These are phyloP conservation scores for Exophiala oligosperma DNA, from an alignment of 2,329 filamentous ascomycete species.

Conservation along the genomic window DNA sequence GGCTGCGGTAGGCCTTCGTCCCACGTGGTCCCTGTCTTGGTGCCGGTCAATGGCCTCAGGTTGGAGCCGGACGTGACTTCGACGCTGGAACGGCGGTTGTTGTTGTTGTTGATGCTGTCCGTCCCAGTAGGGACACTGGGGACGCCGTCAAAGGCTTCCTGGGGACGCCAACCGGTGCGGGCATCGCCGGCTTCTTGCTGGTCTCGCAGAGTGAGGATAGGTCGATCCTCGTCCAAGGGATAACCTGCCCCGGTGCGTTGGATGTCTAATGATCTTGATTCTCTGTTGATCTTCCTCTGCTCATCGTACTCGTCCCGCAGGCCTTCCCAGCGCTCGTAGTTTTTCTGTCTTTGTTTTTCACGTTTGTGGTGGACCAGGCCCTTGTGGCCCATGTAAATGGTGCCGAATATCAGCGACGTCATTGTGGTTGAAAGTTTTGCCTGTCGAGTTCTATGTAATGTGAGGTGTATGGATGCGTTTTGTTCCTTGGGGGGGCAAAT, in stretches of 20 bases:
- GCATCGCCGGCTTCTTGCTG: slow-evolving; percentile 30
- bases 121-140: not conserved
- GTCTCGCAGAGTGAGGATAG: slow-evolving; percentile 26
- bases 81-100: slow-evolving; percentile 19
- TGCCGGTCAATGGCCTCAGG: slow-evolving; percentile 14
- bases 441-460: not conserved
- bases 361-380: slow-evolving; percentile 20
- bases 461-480: not conserved
- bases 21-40: slow-evolving; percentile 28
- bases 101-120: not conserved
- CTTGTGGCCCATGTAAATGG: slow-evolving; percentile 28
- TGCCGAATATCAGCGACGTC: slow-evolving; percentile 30
- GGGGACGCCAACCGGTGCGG: slow-evolving; percentile 27
- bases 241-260: slow-evolving; percentile 22
- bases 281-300: slow-evolving; percentile 23
- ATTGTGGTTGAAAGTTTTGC: slow-evolving; percentile 11
- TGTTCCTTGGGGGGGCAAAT: not conserved
- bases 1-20: slow-evolving; percentile 27
- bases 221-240: slow-evolving; percentile 14
- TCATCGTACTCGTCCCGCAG: slow-evolving; percentile 30
- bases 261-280: slow-evolving; percentile 27
- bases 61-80: slow-evolving; percentile 18
- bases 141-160: slow-evolving; percentile 21
- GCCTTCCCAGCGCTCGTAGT: slow-evolving; percentile 30
- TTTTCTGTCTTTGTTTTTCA: slow-evolving; percentile 29